Base-by-base conservation (phyloP, 352 stramenopile genomes). In the Pythium aphanidermatum region DNA sequence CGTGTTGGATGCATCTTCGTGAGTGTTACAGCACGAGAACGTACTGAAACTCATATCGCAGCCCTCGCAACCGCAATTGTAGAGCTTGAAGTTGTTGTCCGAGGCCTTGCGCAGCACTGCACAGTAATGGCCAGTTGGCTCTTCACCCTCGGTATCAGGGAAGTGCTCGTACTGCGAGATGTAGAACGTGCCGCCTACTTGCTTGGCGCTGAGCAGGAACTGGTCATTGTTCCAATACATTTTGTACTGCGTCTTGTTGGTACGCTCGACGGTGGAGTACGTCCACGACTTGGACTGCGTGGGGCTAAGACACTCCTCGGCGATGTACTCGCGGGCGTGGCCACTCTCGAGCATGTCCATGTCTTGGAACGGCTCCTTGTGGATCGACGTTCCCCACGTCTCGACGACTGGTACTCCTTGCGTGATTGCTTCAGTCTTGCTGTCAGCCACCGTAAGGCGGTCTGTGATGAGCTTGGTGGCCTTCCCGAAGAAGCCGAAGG, bases 91-190 rank as follows among this genome's bases (percentile, higher is more conserved):
- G 55, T 86, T 91, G 64, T 87, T 77, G 27, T 87, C 70, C 3
- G 64, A 68, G 28, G 68, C 54, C 42, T 88, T 87, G 24, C 75
- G 75, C 24, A 93, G 60, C 10, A 93, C 70, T 2, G 74, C 77
- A 34, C 81, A 93, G 55, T 92, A 95, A 51, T 89, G 77, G 4
- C 62, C 70, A 9, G 55, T 77, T 0, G 73, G 72, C 16, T 76
- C 64, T 2, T 81, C 70, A 8, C 46, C 55, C 19, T 70, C 60
- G 1, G 63, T 67, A 37, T 92, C 77, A 2, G 83, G 73, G 53
- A 95, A 95, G 41, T 94, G 67, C 42, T 92, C 77, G 54, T 95
- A 95, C 51, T 95, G 83, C 17, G 80, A 95, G 55, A 95, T 93
- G 68, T 89, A 95, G 51, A 92, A 92, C 14, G 69, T 85, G 26